Conservation (phyloP, 202 grass and related monocot species). For the Carex arenaria region DNA sequence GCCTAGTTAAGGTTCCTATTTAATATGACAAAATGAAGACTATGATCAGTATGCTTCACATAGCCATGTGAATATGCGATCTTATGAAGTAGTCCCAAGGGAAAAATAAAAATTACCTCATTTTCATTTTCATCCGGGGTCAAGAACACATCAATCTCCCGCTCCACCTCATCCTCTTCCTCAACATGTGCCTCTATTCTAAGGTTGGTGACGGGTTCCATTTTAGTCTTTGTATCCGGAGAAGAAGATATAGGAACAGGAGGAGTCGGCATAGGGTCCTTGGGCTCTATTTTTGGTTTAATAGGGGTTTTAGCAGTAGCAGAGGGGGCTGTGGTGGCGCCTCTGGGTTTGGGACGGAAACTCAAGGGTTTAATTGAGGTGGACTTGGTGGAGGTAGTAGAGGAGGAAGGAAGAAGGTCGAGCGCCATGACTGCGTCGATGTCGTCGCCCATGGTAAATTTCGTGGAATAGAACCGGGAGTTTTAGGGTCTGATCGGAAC, state of each 20-base stretch:
- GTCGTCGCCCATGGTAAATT: constrained; percentile 39
- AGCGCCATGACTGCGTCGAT: constrained; percentile 43
- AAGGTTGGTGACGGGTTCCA: neutral
- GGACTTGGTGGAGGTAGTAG: neutral
- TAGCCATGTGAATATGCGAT: too few relatives aligned
- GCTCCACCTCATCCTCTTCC: constrained; percentile 48
- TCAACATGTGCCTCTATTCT: constrained; percentile 22
- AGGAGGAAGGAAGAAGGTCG: constrained; percentile 21
- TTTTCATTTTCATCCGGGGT: constrained; percentile 49
- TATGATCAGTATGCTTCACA: neutral
- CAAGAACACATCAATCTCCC: constrained; percentile 85
- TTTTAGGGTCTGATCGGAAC: neutral
- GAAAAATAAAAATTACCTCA: constrained; percentile 26
- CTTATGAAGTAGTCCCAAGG: neutral
- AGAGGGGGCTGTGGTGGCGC: constrained; percentile 24
- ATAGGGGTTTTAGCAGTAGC: neutral
- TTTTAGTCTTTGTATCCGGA: neutral
- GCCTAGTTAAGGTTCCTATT: neutral
- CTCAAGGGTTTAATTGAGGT: constrained; percentile 19
- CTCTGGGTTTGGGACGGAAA: constrained; percentile 56
- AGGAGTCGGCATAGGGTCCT: neutral
- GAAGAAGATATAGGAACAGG: neutral
- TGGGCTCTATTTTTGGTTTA: neutral
- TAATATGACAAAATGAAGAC: neutral
- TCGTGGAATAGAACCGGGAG: neutral